Percentiles rank a stretch among this genome's conserved stretches.
Evolutionary conservation across 805 yeast species (phyloP).

Genomic region (Torulaspora quercuum): DNA sequence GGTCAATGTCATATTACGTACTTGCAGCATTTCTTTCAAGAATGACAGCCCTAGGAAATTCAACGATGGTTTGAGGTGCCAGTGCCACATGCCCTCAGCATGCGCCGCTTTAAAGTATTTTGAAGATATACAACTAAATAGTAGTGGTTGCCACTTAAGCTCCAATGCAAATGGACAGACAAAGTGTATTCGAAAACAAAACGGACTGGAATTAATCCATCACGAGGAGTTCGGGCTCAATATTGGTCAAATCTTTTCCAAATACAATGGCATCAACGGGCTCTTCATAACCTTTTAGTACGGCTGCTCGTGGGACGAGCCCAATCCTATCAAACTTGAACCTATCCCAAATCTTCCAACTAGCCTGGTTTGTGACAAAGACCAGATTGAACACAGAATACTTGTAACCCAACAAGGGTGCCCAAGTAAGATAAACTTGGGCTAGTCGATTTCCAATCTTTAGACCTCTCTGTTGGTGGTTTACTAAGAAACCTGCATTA

Average conservation of each 20-base stretch:
- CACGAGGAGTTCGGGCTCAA: constrained; percentile 28
- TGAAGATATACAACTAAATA: too few relatives aligned
- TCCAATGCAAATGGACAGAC: too few relatives aligned
- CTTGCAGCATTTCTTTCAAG: too few relatives aligned
- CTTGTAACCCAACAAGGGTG: constrained; percentile 72
- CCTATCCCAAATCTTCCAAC: constrained; percentile 74
- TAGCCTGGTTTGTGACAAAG: constrained; percentile 74
- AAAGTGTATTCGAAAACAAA: too few relatives aligned
- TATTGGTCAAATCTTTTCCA: constrained; percentile 55
- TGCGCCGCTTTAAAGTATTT: too few relatives aligned
- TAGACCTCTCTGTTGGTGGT: constrained; percentile 53
- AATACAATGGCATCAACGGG: constrained; percentile 74
- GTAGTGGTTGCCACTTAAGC: too few relatives aligned
- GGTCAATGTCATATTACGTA: too few relatives aligned
- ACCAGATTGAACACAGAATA: constrained; percentile 87
- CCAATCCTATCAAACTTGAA: constrained; percentile 83
- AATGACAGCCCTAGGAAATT: too few relatives aligned
- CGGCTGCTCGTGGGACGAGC: constrained; percentile 65
- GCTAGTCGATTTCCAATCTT: constrained; percentile 74
- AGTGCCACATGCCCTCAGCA: too few relatives aligned
- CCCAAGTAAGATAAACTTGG: constrained; percentile 60
- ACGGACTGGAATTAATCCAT: constrained; percentile 1
- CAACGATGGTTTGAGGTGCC: too few relatives aligned
- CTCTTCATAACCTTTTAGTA: constrained; percentile 57
- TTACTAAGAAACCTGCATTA: constrained; percentile 83